These are phyloP conservation scores for Dryas alaskensis DNA, from an alignment of 306 rosid species.

Conservation along the genomic window DNA sequence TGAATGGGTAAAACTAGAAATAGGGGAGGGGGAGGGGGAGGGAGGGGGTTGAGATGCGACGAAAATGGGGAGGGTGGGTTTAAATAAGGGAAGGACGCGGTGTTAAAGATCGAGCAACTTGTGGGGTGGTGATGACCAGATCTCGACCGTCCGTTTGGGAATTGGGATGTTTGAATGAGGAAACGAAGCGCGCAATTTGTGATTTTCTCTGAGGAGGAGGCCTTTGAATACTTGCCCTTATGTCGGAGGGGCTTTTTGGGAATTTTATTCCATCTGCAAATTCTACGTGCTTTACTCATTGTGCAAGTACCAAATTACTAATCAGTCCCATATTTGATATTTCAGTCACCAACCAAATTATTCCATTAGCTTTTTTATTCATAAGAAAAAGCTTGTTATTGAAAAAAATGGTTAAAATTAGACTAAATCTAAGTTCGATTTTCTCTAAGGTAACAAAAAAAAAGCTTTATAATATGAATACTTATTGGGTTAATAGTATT, in stretches of 20 bases:
- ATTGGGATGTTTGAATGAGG: conserved; percentile 31
- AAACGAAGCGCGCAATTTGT: conserved; percentile 60
- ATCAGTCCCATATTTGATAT: too few species aligned
- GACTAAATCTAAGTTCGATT: too few species aligned
- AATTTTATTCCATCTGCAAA: not conserved
- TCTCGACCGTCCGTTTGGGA: conserved; percentile 52
- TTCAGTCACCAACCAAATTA: too few species aligned
- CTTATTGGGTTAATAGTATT: too few species aligned
- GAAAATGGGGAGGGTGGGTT: conserved; percentile 28
- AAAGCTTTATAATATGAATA: too few species aligned
- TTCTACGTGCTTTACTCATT: too few species aligned
- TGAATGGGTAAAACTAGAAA: not conserved
- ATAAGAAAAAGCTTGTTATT: too few species aligned
- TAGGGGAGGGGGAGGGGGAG: not conserved
- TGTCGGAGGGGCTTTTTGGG: conserved; percentile 1
- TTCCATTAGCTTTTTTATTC: too few species aligned
- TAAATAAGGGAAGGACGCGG: conserved; percentile 35
- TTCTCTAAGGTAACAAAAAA: too few species aligned
- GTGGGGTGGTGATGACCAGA: conserved; percentile 45
- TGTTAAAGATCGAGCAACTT: conserved; percentile 50
- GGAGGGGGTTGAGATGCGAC: conserved; percentile 28
- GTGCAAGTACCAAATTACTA: too few species aligned
- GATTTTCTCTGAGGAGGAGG: conserved; percentile 14
- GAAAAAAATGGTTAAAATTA: too few species aligned
- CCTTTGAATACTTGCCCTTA: not conserved